These are phyloP conservation scores for Irpex sp. DNA, from an alignment of 1,284 basidiomycete genomes.

Conservation along the genomic window DNA sequence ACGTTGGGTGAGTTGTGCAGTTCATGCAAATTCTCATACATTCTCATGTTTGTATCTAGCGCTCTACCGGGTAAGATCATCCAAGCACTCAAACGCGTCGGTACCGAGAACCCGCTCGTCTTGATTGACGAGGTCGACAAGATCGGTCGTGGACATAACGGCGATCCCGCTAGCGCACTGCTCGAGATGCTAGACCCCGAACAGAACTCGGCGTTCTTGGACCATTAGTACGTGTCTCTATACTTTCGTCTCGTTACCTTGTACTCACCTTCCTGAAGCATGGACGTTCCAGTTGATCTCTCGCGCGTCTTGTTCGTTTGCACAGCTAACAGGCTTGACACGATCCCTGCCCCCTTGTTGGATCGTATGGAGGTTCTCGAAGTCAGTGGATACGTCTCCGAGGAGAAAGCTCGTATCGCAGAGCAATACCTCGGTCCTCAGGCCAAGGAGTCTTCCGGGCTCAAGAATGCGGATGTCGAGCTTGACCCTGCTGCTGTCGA, in stretches of 20 bases:
- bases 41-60: conserved; percentile 30
- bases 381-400: conserved; percentile 94
- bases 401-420: conserved; percentile 94
- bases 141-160: conserved; percentile 93
- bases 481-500: conserved; percentile 82
- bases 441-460: conserved; percentile 87
- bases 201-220: conserved; percentile 94
- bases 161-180: conserved; percentile 91
- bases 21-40: conserved; percentile 3
- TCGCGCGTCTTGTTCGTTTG: conserved; percentile 97
- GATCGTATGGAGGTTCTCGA: conserved; percentile 98
- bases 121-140: conserved; percentile 99
- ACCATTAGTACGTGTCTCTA: conserved; percentile 74
- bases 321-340: conserved; percentile 90
- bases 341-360: conserved; percentile 92
- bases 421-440: conserved; percentile 90
- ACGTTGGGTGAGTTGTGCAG: conserved; percentile 68
- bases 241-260: background rate
- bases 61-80: conserved; percentile 98
- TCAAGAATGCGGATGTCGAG: conserved; percentile 78
- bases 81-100: conserved; percentile 94
- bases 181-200: conserved; percentile 98
- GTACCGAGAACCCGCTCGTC: conserved; percentile 94
- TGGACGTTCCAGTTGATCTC: conserved; percentile 96
- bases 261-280: conserved; percentile 39